phyloP scores from a whole-genome alignment of 495 filamentous ascomycete species.

The Oidiodendron maius region DNA sequence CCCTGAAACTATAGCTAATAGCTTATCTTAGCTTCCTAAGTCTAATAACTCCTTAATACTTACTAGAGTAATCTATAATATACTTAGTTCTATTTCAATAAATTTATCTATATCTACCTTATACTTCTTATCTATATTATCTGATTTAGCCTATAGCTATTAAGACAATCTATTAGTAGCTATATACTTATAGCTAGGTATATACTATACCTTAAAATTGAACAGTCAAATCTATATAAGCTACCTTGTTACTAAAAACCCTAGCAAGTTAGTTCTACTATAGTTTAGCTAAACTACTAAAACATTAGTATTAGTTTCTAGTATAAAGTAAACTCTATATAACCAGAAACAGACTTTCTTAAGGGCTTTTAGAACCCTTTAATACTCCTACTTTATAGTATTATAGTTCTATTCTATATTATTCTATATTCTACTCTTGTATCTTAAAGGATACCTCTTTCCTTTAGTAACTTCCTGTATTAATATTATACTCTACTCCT shows the following conservation, averaged over 20 bases:
- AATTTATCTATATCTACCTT: neutral
- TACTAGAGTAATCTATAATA: too few relatives aligned
- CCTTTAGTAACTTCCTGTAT: neutral
- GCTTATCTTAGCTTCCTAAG: too few relatives aligned
- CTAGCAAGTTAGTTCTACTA: neutral
- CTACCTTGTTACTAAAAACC: neutral
- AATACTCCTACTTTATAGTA: conserved; percentile 1
- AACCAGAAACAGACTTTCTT: neutral
- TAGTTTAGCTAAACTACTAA: neutral
- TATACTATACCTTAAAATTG: neutral
- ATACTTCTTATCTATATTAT: neutral
- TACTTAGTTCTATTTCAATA: neutral
- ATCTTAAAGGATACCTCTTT: neutral
- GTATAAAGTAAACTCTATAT: neutral
- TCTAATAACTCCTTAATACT: neutral
- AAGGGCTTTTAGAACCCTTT: neutral
- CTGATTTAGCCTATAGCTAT: neutral
- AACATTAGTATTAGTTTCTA: neutral
- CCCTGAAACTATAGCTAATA: too few relatives aligned
- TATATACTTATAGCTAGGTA: neutral
- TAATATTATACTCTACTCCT: neutral
- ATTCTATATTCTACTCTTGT: neutral
- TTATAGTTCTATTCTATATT: neutral
- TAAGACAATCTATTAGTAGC: neutral
- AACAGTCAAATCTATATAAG: neutral